These are phyloP conservation scores for Albizia julibrissin DNA, from an alignment of 306 rosid genomes.

Conservation along the genomic window DNA sequence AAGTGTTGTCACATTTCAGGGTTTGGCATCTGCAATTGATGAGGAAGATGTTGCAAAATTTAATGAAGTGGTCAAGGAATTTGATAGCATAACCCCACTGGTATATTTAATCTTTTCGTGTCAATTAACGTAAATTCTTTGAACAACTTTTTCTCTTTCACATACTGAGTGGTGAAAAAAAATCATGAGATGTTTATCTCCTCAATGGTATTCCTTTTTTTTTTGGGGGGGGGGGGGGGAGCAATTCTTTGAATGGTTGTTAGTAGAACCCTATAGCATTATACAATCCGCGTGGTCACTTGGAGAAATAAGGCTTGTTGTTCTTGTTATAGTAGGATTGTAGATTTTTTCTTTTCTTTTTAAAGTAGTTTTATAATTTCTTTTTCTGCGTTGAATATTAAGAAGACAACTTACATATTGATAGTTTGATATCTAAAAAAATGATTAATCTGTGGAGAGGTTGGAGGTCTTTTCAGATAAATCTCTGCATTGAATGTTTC, in stretches of 20 bases:
- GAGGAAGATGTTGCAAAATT: slow-evolving; percentile 49
- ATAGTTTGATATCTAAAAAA: not conserved
- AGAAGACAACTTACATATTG: not conserved
- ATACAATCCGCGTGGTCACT: not conserved
- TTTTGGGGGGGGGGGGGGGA: not conserved
- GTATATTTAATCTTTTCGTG: slow-evolving; percentile 30
- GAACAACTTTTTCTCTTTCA: not conserved
- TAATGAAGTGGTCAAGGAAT: slow-evolving; percentile 48
- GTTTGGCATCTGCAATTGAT: slow-evolving; percentile 51
- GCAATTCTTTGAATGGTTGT: not conserved
- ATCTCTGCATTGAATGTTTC: not conserved
- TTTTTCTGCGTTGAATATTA: not conserved
- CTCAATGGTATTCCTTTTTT: not conserved
- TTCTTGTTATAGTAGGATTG: not conserved
- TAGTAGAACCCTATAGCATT: not conserved
- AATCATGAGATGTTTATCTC: not conserved
- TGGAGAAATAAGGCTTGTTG: not conserved
- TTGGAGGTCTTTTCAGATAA: not conserved
- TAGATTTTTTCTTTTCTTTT: not conserved
- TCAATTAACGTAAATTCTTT: slow-evolving; percentile 5
- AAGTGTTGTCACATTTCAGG: slow-evolving; percentile 37
- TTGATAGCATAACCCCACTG: slow-evolving; percentile 43
- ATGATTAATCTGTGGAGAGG: slow-evolving; percentile 7
- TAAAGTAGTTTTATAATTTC: not conserved
- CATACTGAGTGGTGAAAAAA: not conserved